Base-by-base conservation (phyloP, 1,284 basidiomycete species). In the Kalmanozyma brasiliensis region DNA sequence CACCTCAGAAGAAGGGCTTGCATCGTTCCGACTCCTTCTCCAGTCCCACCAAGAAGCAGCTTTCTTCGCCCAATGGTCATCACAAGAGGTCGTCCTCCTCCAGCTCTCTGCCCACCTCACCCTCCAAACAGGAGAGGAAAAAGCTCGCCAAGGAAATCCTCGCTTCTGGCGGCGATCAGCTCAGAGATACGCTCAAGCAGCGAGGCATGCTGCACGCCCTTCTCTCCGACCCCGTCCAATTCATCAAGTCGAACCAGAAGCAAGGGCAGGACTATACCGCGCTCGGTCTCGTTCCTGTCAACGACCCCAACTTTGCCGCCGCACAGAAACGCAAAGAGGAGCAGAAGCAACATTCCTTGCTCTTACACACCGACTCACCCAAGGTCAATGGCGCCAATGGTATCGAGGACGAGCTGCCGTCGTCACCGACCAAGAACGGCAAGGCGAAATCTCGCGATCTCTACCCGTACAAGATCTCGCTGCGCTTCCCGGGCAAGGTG, bases 181-280 rank as follows among this genome's bases (percentile, higher is more conserved):
- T 67, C 8, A 42, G 49, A 14, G 56, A 49, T 11, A 68, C 69
- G 8, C 45, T 67, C 36, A 67, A 73, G 33, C 69, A 68, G 46
- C 30, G 57, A 13, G 61, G 17, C 73, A 88, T 35, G 78, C 57
- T 41, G 40, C 80, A 19, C 57, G 77, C 29, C 37, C 60, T 48
- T 19, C 60, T 72, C 26, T 47, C 69, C 5, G 69, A 72, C 16
- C 69, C 69, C 1, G 69, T 72, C 56, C 48, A 47, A 19, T 72
- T 72, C 14, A 53, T 72, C 52, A 67, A 67, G 44, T 72, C 69
- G 40, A 52, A 37, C 35, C 43, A 59, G 5, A 63, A 53, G 44
- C 69, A 72, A 23, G 57, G 59, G 14, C 69, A 72, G 35, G 69
- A 72, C 33, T 67, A 72, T 22, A 63, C 69, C 26, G 47, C 63